These are phyloP conservation scores for Trichoderma orchidacearum DNA, from an alignment of 495 filamentous ascomycete genomes.

Conservation along the genomic window DNA sequence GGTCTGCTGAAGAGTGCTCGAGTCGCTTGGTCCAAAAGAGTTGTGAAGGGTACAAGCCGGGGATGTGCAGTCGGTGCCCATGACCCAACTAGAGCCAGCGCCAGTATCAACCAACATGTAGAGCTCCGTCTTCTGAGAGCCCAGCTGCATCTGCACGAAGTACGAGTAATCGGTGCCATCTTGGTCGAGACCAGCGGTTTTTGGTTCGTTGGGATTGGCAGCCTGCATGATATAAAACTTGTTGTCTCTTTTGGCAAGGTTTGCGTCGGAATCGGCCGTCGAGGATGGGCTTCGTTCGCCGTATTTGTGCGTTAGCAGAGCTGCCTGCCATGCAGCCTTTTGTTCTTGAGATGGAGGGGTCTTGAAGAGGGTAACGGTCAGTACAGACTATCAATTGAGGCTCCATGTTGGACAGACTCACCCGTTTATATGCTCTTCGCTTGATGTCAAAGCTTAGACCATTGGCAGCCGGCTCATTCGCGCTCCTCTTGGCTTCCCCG, in stretches of 20 bases:
- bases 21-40: slow-evolving; percentile 47
- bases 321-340: background rate
- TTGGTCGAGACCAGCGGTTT: slow-evolving; percentile 55
- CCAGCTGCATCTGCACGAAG: slow-evolving; percentile 54
- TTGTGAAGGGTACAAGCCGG: slow-evolving; percentile 50
- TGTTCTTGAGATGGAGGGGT: background rate
- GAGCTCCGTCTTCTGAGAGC: slow-evolving; percentile 46
- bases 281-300: slow-evolving; percentile 7
- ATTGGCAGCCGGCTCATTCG: too few species aligned
- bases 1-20: slow-evolving; percentile 36
- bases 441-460: slow-evolving; percentile 6
- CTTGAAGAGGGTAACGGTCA: slow-evolving; percentile 7
- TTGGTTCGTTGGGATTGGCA: slow-evolving; percentile 32
- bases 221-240: slow-evolving; percentile 44
- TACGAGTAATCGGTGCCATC: slow-evolving; percentile 70
- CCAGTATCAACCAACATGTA: slow-evolving; percentile 73
- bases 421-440: slow-evolving; percentile 5
- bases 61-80: slow-evolving; percentile 48
- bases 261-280: slow-evolving; percentile 3
- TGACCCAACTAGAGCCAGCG: slow-evolving; percentile 67
- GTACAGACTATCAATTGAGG: background rate
- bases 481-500: background rate
- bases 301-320: slow-evolving; percentile 1
- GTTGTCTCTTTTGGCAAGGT: slow-evolving; percentile 24
- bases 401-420: background rate